Conservation (phyloP, 2,329 filamentous ascomycete genomes). For the Penicillium paneum region DNA sequence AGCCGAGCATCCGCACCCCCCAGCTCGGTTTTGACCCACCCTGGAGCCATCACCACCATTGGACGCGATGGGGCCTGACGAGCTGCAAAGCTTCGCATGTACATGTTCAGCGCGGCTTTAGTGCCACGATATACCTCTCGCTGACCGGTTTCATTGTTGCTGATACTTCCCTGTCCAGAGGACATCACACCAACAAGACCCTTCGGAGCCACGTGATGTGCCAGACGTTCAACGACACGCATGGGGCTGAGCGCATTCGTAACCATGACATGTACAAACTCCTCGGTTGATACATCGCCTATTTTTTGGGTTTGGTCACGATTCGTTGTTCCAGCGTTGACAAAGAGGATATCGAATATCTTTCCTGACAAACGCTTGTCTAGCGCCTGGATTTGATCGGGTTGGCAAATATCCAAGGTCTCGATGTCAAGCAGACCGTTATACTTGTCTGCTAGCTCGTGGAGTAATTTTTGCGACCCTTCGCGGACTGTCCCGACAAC, state of each 20-base stretch:
- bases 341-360: not conserved
- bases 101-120: slow-evolving; percentile 1
- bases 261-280: slow-evolving; percentile 4
- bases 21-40: slow-evolving; percentile 4
- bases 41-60: not conserved
- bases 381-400: slow-evolving; percentile 1
- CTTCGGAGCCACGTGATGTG: not conserved
- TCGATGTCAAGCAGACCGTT: not conserved
- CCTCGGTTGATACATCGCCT: slow-evolving; percentile 1
- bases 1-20: slow-evolving; percentile 1
- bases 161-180: slow-evolving; percentile 3
- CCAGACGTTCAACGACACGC: not conserved
- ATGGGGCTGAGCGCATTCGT: slow-evolving; percentile 3
- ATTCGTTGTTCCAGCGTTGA: slow-evolving; percentile 1
- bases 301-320: not conserved
- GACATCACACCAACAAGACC: slow-evolving; percentile 3
- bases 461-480: not conserved
- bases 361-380: not conserved
- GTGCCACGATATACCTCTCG: slow-evolving; percentile 2
- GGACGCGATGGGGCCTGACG: not conserved
- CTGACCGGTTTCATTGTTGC: slow-evolving; percentile 1
- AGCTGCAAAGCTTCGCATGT: slow-evolving; percentile 2
- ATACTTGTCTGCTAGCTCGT: not conserved
- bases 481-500: not conserved
- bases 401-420: not conserved